A percentile compares a stretch with the other conserved stretches of the same genome.
These are phyloP conservation scores for Jaltomata sinuosa DNA, from an alignment of 257 asterid genomes.

Conservation along the genomic window DNA sequence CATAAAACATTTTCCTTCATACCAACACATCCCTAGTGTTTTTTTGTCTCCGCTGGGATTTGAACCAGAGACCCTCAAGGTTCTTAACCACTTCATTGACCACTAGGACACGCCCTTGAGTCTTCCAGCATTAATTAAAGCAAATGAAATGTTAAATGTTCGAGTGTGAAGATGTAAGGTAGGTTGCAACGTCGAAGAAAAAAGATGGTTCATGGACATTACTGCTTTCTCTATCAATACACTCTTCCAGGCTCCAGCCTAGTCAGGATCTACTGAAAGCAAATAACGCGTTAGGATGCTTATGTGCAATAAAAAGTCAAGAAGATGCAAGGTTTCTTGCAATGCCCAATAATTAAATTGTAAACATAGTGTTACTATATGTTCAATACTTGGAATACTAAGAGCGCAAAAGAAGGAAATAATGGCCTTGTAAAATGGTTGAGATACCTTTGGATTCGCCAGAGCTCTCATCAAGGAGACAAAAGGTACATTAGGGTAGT, in stretches of 20 bases:
- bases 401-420: background rate
- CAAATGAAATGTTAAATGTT: background rate
- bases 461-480: slow-evolving; percentile 73
- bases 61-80: too few relatives aligned
- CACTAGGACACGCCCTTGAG: too few relatives aligned
- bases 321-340: background rate
- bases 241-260: background rate
- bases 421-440: background rate
- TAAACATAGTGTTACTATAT: background rate
- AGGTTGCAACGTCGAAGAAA: background rate
- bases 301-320: background rate
- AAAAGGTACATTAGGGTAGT: slow-evolving; percentile 39
- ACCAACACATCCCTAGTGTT: too few relatives aligned
- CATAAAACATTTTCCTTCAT: too few relatives aligned
- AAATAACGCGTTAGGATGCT: background rate
- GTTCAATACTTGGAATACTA: background rate
- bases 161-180: background rate
- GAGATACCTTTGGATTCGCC: slow-evolving; percentile 55
- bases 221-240: background rate
- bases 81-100: too few relatives aligned
- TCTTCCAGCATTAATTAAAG: background rate
- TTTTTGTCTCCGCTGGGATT: too few relatives aligned
- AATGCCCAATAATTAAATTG: background rate
- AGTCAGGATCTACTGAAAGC: background rate
- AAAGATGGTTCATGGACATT: background rate